Base-by-base conservation (phyloP, 805 yeast species). In the Suhomyces vadensis region DNA sequence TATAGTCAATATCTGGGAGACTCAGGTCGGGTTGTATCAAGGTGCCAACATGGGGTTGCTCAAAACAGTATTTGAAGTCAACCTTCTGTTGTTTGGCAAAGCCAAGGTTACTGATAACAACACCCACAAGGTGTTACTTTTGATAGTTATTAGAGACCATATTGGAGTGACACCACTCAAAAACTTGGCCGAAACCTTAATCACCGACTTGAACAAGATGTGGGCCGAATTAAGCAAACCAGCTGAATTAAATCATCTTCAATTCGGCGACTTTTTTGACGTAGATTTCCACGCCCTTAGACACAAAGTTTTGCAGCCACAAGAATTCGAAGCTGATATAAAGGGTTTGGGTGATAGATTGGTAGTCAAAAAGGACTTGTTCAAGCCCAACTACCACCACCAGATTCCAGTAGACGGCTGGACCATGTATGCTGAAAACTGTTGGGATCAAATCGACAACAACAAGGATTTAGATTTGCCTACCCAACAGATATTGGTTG, bases 41-140 rank as follows among this genome's bases (percentile, higher is more conserved):
- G 99, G 99, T 41, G 97, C 97, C 19, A 94, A 94, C 59, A 86
- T 94, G 96, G 98, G 94, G 1, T 70, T 94, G 36, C 73, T 94
- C 53, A 91, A 91, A 60, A 94, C 99, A 0, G 99, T 94, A 3
- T 90, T 94, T 67, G 99, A 94, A 60, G 99, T 94, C 24, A 92
- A 94, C 63, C 69, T 94, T 52, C 79, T 94, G 2, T 71, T 94
- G 27, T 94, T 94, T 64, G 92, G 91, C 39, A 72, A 79, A 42
- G 73, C 78, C 35, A 67, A 69, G 49, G 48, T 65, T 25, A 52
- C 49, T 8, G 39, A 50, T 17, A 54, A 51, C 35, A 57, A 57
- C 48, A 74, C 70, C 27, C 84, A 82, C 53, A 83, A 85, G 56
- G 83, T 87, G 33, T 70, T 87, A 35, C 60, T 88, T 31, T 67